phyloP scores from a whole-genome alignment of 768 basidiomycete species.

The Postia placenta region DNA sequence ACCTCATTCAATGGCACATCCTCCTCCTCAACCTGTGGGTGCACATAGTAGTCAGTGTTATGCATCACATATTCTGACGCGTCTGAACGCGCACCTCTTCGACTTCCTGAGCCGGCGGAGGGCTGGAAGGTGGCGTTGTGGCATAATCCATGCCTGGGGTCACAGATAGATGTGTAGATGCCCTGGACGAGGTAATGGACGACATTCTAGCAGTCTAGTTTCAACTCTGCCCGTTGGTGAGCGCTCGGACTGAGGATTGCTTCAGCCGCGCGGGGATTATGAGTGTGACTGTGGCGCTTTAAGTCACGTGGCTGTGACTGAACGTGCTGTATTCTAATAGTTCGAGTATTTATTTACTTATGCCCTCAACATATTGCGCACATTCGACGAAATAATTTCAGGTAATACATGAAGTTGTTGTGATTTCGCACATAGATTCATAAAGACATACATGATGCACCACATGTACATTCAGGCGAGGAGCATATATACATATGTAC shows the following conservation, averaged over 20 bases:
- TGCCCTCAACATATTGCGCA: no score
- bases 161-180: not conserved
- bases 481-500: no score
- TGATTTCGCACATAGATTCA: no score
- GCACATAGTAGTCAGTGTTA: not conserved
- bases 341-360: no score
- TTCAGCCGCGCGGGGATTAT: no score
- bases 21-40: not conserved
- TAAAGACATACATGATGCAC: no score
- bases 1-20: not conserved
- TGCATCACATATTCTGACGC: not conserved
- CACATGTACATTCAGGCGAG: no score
- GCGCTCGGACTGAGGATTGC: not conserved
- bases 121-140: not conserved
- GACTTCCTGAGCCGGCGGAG: not conserved
- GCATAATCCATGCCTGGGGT: not conserved
- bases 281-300: not conserved
- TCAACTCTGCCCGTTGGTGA: not conserved
- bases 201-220: not conserved
- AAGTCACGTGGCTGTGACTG: not conserved
- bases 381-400: no score
- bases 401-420: no score
- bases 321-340: no score
- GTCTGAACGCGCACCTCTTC: not conserved
- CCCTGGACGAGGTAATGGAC: not conserved